A percentile compares a stretch with the other conserved stretches of the same genome.
Conservation (phyloP, 1,284 basidiomycete species). For the Ceratobasidium sp. region DNA sequence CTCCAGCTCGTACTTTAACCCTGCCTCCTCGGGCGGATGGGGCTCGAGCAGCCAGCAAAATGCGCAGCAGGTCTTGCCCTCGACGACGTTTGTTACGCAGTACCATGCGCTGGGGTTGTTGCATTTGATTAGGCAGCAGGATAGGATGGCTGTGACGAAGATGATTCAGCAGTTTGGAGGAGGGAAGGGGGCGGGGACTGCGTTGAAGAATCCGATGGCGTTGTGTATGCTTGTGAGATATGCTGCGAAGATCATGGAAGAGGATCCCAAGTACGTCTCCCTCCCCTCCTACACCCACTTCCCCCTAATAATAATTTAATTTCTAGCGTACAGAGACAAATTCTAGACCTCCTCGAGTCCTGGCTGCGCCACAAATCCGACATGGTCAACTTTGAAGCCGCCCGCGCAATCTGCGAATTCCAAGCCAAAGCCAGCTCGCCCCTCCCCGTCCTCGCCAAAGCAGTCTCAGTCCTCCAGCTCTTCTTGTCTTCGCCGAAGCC, state of each 20-base stretch:
- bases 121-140: constrained; percentile 96
- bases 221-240: constrained; percentile 99
- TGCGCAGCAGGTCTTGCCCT: constrained; percentile 84
- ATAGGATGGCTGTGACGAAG: constrained; percentile 99
- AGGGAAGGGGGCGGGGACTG: constrained; percentile 82
- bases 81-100: constrained; percentile 93
- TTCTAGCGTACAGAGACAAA: constrained; percentile 86
- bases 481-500: constrained; percentile 95
- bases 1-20: constrained; percentile 74
- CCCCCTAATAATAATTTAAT: constrained; percentile 33
- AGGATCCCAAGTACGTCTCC: constrained; percentile 90
- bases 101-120: constrained; percentile 97
- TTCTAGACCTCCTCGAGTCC: constrained; percentile 94
- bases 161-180: constrained; percentile 98
- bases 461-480: constrained; percentile 83
- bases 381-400: constrained; percentile 99
- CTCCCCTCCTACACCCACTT: constrained; percentile 3
- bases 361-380: constrained; percentile 99
- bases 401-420: constrained; percentile 92
- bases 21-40: constrained; percentile 59
- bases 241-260: constrained; percentile 97
- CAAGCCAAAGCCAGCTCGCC: constrained; percentile 13
- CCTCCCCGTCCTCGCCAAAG: constrained; percentile 34
- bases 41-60: constrained; percentile 64
- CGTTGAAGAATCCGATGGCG: constrained; percentile 97